Evolutionary conservation across 169 alveolate genomes (phyloP), one percentile per base, ranked within the genome.

Genomic region (Plasmodium cynomolgi): DNA sequence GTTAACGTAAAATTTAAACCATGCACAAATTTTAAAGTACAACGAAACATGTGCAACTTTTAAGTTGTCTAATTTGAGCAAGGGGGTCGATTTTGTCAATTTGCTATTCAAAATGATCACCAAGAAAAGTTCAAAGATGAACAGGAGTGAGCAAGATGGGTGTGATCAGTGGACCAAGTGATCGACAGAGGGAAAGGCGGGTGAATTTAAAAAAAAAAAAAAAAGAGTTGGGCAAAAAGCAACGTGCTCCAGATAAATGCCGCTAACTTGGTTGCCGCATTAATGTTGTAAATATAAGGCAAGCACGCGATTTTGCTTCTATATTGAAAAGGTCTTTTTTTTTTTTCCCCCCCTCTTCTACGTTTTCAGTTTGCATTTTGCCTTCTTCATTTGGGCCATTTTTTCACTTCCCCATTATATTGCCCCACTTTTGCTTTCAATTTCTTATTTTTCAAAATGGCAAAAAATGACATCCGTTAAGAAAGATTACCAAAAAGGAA

Each of bases 31-130:
- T 84, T 68, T 39, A 84, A 37, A 47, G 31, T 13, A 54, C 41
- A 39, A 15, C 31, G 68, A 62, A 84, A 84, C 74, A 71, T 84
- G 56, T n/a, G 54, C 54, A 84, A 20, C 75, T 84, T 84, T 23
- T 20, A 68, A 39, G 56, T 71, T 54, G 86, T 81, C 86, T 81
- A 84, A 84, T 34, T 84, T 84, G 68, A 71, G 29, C 17, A 84
- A 50, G 41, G 74, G 15, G 47, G 47, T 39, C 31, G n/a, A 72
- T 68, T 72, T 68, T 7, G 50, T 37, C 74, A 68, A 68, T 29
- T 47, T 47, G 33, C 29, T 37, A 13, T 81, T 50, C 34, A 81
- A 50, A 37, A 34, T 81, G 13, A 41, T 56, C 37, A 31, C 71
- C 71, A 31, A 54, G 54, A 54, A 39, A 73, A 81, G 39, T 81